Conservation (phyloP, 192 early-diverging fungal genomes). For the Lunasporangiospora selenospora region DNA sequence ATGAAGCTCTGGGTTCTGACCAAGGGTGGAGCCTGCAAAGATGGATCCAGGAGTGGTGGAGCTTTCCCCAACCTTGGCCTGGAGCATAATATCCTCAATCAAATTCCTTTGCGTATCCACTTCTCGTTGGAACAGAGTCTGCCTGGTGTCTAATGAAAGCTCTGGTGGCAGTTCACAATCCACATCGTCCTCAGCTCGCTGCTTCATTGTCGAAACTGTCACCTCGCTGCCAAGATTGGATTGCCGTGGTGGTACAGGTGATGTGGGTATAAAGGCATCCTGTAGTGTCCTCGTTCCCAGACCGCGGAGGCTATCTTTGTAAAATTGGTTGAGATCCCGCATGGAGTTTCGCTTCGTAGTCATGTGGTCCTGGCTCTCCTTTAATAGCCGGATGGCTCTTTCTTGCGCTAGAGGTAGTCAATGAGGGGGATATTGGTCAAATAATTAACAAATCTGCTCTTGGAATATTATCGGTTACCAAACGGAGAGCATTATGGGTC, state of each 20-base stretch:
- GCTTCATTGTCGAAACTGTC: conserved; percentile 2
- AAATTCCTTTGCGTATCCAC: conserved; percentile 20
- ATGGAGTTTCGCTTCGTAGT: conserved; percentile 35
- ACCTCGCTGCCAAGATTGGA: not conserved
- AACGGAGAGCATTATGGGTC: not conserved
- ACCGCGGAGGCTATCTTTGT: conserved; percentile 14
- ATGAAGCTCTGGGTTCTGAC: no score
- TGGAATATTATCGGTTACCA: not conserved
- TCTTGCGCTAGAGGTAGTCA: conserved; percentile 11
- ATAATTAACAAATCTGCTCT: not conserved
- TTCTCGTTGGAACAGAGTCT: conserved; percentile 18
- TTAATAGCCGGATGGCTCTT: conserved; percentile 16
- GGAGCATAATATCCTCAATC: conserved; percentile 28
- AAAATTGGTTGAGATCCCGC: conserved; percentile 27
- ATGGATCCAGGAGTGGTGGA: no score
- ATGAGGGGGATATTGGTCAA: not conserved
- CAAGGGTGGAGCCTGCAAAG: no score
- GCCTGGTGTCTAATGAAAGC: conserved; percentile 15
- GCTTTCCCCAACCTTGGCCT: no score
- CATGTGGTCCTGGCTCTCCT: conserved; percentile 23
- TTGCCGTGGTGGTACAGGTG: not conserved
- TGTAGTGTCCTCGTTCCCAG: conserved; percentile 5
- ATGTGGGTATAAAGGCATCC: conserved; percentile 36
- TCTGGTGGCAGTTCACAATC: conserved; percentile 27
- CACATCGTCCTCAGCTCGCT: conserved; percentile 30